These are phyloP conservation scores for Pleurotus citrinopileatus DNA, from an alignment of 768 basidiomycete species.

Conservation along the genomic window DNA sequence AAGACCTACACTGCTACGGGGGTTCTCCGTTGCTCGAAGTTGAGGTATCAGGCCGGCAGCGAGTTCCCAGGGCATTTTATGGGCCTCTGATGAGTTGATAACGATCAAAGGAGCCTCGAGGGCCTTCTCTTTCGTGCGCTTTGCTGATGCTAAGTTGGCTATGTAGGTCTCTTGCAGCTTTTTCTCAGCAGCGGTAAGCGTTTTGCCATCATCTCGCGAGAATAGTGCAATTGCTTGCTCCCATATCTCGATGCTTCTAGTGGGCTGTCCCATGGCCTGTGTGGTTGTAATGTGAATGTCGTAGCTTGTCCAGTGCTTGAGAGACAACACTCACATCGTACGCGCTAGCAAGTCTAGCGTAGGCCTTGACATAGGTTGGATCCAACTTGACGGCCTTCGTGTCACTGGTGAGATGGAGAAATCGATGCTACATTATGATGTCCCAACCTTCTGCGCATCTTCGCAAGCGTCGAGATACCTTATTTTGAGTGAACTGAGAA, in stretches of 20 bases:
- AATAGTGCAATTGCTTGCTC: constrained; percentile 29
- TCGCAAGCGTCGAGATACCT: constrained; percentile 30
- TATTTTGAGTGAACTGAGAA: neutral
- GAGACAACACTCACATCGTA: constrained; percentile 25
- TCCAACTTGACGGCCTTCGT: constrained; percentile 38
- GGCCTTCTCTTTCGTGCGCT: constrained; percentile 7
- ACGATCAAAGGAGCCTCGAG: neutral
- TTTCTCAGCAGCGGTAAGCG: constrained; percentile 26
- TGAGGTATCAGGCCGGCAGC: constrained; percentile 4
- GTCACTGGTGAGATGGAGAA: neutral
- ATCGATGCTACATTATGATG: neutral
- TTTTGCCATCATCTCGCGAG: constrained; percentile 15
- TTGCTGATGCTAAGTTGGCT: constrained; percentile 23
- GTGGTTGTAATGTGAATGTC: no score
- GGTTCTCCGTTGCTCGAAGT: neutral
- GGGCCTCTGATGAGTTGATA: neutral
- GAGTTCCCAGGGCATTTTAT: constrained; percentile 12
- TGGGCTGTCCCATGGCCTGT: constrained; percentile 21
- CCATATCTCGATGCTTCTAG: constrained; percentile 23
- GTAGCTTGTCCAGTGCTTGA: no score
- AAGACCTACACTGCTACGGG: constrained; percentile 1
- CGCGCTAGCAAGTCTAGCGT: constrained; percentile 36
- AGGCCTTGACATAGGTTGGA: constrained; percentile 39
- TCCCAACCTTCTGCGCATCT: constrained; percentile 28
- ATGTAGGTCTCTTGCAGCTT: constrained; percentile 33